These are phyloP conservation scores for Plantago ovata DNA, from an alignment of 257 asterid genomes.

Conservation along the genomic window DNA sequence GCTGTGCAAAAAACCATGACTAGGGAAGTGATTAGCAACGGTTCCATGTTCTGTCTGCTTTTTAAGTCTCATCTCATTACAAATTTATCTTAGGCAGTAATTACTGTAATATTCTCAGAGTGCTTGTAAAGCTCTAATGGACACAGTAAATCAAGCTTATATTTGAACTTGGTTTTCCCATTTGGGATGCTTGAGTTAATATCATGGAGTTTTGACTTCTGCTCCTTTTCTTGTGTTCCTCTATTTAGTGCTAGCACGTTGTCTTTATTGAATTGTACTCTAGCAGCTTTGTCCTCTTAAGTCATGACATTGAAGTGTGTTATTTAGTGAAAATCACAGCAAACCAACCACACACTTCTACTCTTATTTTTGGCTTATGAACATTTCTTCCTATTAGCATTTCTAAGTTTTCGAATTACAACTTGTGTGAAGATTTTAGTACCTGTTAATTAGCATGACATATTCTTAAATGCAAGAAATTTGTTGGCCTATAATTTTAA, in stretches of 20 bases:
- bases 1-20: too few relatives aligned
- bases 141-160: too few relatives aligned
- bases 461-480: neutral
- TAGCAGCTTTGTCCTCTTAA: neutral
- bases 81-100: neutral
- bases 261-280: too few relatives aligned
- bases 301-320: neutral
- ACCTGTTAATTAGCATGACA: too few relatives aligned
- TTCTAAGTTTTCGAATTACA: conserved; percentile 7
- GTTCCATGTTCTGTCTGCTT: neutral
- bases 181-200: too few relatives aligned
- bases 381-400: conserved; percentile 1
- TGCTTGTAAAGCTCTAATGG: neutral
- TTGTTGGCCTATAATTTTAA: neutral
- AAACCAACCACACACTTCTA: conserved; percentile 2
- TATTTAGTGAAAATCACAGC: neutral
- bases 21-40: neutral
- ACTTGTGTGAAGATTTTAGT: neutral
- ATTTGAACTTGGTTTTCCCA: too few relatives aligned
- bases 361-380: conserved; percentile 2
- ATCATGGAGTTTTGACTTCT: too few relatives aligned
- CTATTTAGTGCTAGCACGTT: too few relatives aligned
- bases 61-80: neutral
- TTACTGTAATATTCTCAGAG: neutral
- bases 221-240: too few relatives aligned